Evolutionary conservation across 1,284 basidiomycete species (phyloP).

Genomic region (Cryptococcus floricola): DNA sequence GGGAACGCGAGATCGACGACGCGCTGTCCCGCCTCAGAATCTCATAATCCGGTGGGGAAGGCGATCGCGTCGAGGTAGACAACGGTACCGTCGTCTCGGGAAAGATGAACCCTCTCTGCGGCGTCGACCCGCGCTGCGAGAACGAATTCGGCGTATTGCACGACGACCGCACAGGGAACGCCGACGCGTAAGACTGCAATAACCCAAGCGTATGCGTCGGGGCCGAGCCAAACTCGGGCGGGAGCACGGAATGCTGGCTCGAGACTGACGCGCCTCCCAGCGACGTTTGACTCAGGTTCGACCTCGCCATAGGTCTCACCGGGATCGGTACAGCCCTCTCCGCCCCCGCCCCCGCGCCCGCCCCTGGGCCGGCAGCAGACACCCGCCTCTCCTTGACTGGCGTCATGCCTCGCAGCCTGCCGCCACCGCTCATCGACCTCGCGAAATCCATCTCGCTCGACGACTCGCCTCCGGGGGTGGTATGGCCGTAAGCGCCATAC

Average conservation of each 20-base stretch:
- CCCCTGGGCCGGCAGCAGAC: background rate
- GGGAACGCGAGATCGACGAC: conserved; percentile 8
- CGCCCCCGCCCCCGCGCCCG: too few relatives aligned
- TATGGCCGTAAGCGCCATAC: conserved; percentile 8
- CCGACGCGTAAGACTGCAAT: conserved; percentile 35
- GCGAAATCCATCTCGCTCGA: conserved; percentile 18
- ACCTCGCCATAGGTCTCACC: conserved; percentile 24
- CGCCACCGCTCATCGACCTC: conserved; percentile 19
- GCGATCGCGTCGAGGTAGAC: background rate
- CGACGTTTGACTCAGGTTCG: conserved; percentile 37
- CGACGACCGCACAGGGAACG: conserved; percentile 33
- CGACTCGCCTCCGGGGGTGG: conserved; percentile 30
- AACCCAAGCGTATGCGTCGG: conserved; percentile 35
- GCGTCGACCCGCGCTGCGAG: conserved; percentile 9
- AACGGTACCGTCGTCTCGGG: conserved; percentile 9
- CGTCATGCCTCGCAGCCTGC: conserved; percentile 28
- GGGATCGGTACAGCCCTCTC: conserved; percentile 17
- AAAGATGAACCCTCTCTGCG: conserved; percentile 14
- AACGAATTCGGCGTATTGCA: conserved; percentile 21
- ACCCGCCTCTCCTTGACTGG: conserved; percentile 11
- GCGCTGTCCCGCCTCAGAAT: background rate
- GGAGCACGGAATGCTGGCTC: background rate
- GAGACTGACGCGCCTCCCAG: conserved; percentile 21
- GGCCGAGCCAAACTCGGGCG: conserved; percentile 35
- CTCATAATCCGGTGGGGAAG: background rate